phyloP scores from a whole-genome alignment of 2,329 filamentous ascomycete species.

The Diaporthe amygdali region DNA sequence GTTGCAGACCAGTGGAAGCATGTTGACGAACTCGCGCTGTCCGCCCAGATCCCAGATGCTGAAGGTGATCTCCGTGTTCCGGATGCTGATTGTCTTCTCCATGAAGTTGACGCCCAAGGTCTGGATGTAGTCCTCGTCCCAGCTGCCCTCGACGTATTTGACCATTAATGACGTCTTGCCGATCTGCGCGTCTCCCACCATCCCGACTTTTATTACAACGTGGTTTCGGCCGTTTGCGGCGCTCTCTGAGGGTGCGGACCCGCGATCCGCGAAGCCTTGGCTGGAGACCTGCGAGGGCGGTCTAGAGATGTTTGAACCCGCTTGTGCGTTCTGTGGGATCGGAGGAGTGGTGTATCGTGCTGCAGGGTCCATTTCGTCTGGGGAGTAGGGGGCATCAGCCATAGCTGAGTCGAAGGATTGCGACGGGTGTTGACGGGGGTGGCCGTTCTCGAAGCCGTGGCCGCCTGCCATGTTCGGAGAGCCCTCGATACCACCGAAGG shows the following conservation, averaged over 20 bases:
- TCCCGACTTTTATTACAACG: conserved; percentile 98
- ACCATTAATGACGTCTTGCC: conserved; percentile 99
- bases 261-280: conserved; percentile 50
- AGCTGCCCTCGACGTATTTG: conserved; percentile 98
- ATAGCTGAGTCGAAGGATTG: conserved; percentile 57
- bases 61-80: conserved; percentile 99
- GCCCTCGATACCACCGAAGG: conserved; percentile 54
- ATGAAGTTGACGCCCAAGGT: conserved; percentile 99
- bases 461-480: conserved; percentile 45
- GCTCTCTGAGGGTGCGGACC: conserved; percentile 35
- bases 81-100: conserved; percentile 99
- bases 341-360: conserved; percentile 53
- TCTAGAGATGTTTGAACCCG: conserved; percentile 52
- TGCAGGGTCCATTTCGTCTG: conserved; percentile 45
- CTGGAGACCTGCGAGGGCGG: conserved; percentile 61
- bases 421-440: conserved; percentile 40
- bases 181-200: conserved; percentile 99
- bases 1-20: conserved; percentile 99
- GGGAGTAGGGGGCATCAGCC: conserved; percentile 35
- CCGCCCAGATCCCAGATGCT: conserved; percentile 99
- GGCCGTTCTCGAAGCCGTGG: conserved; percentile 38
- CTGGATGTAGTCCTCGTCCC: conserved; percentile 99
- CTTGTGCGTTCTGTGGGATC: conserved; percentile 40
- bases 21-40: conserved; percentile 99
- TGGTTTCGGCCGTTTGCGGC: conserved; percentile 61